Evolutionary conservation across 2,329 filamentous ascomycete species (phyloP).

Genomic region (Claviceps paspali): DNA sequence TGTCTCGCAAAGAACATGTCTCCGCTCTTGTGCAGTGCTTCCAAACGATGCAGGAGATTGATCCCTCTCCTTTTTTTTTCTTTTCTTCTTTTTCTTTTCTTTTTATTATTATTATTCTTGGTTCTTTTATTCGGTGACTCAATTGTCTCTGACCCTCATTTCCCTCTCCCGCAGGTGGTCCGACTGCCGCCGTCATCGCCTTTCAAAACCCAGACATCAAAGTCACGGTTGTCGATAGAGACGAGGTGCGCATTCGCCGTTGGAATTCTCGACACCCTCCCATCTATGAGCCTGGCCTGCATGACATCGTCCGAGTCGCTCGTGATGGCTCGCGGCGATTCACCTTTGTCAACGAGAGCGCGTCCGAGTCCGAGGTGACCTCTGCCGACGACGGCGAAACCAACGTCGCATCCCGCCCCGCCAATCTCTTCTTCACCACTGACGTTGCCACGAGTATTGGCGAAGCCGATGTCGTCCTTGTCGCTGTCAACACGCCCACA

Average conservation of each 20-base stretch:
- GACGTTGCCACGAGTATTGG: slow-evolving; percentile 45
- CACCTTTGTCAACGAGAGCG: slow-evolving; percentile 23
- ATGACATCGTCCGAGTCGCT: slow-evolving; percentile 49
- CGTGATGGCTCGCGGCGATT: slow-evolving; percentile 40
- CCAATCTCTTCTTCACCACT: slow-evolving; percentile 62
- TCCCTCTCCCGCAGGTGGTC: slow-evolving; percentile 38
- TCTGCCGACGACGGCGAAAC: slow-evolving; percentile 18
- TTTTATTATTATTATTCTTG: too few relatives aligned
- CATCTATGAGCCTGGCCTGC: slow-evolving; percentile 60
- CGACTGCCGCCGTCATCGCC: slow-evolving; percentile 61
- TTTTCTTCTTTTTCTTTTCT: too few relatives aligned
- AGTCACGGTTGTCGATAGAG: slow-evolving; percentile 62
- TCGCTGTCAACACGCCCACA: slow-evolving; percentile 68
- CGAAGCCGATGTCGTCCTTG: slow-evolving; percentile 57
- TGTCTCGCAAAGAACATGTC: too few relatives aligned
- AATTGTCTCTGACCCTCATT: not conserved
- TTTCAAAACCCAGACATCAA: slow-evolving; percentile 54
- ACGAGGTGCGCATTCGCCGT: slow-evolving; percentile 46
- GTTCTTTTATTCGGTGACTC: too few relatives aligned
- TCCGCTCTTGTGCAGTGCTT: too few relatives aligned
- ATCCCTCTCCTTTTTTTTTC: too few relatives aligned
- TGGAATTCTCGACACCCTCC: slow-evolving; percentile 64
- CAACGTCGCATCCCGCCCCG: slow-evolving; percentile 27
- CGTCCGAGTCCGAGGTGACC: slow-evolving; percentile 15
- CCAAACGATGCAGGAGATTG: too few relatives aligned